Conservation (phyloP, 495 filamentous ascomycete species). For the Hyaloscypha hepaticicola region DNA sequence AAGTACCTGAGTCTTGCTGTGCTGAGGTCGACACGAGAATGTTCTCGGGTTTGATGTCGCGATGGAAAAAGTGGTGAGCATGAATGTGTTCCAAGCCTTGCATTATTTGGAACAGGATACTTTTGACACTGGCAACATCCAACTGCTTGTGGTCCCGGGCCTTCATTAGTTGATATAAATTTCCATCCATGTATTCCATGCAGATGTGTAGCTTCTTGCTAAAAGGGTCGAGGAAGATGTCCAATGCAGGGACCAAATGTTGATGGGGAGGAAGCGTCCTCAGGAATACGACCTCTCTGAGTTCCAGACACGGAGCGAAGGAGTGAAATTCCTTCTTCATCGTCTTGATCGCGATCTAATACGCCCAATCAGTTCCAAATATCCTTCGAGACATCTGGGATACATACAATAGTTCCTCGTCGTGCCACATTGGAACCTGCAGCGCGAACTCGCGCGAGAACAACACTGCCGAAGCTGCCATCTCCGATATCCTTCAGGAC, state of each 20-base stretch:
- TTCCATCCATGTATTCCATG: constrained; percentile 99
- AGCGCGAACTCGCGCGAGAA: constrained; percentile 83
- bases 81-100: constrained; percentile 96
- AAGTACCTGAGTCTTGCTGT: constrained; percentile 69
- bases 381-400: constrained; percentile 6
- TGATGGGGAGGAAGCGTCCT: constrained; percentile 80
- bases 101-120: constrained; percentile 95
- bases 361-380: constrained; percentile 30
- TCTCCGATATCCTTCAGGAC: constrained; percentile 97
- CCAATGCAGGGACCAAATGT: constrained; percentile 93
- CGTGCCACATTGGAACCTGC: constrained; percentile 87
- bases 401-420: constrained; percentile 83
- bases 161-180: constrained; percentile 99
- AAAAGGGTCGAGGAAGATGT: constrained; percentile 97
- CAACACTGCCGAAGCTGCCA: constrained; percentile 97
- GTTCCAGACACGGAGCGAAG: constrained; percentile 81
- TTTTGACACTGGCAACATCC: constrained; percentile 91
- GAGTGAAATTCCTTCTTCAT: constrained; percentile 99
- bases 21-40: constrained; percentile 95
- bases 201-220: constrained; percentile 95
- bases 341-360: constrained; percentile 95
- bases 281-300: constrained; percentile 96
- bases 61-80: constrained; percentile 95
- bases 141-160: constrained; percentile 90
- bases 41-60: constrained; percentile 99